phyloP scores from a whole-genome alignment of 1,139 yeast genomes.

The Arxiozyma slooffiae region DNA sequence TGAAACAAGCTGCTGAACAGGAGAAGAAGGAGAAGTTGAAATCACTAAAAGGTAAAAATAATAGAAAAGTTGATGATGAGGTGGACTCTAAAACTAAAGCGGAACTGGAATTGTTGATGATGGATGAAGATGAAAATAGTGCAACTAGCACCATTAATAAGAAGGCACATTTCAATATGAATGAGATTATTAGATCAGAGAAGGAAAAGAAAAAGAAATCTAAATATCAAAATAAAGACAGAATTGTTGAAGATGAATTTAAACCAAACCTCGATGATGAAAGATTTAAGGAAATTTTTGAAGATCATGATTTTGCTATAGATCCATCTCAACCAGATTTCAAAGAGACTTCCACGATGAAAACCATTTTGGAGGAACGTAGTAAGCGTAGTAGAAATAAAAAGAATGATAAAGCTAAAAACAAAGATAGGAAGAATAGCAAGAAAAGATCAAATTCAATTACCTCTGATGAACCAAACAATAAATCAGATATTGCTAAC shows the following conservation, averaged over 20 bases:
- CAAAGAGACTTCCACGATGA: constrained; percentile 82
- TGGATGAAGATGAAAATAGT: constrained; percentile 56
- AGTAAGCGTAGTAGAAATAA: constrained; percentile 38
- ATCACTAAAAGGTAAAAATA: constrained; percentile 19
- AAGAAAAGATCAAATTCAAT: constrained; percentile 8
- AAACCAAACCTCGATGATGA: constrained; percentile 65
- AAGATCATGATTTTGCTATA: constrained; percentile 82
- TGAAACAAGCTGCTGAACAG: constrained; percentile 39
- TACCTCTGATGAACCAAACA: constrained; percentile 5
- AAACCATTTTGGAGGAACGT: constrained; percentile 65
- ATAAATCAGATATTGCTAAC: constrained; percentile 13
- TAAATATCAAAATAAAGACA: constrained; percentile 45
- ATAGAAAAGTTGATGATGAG: constrained; percentile 13
- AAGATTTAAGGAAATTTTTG: constrained; percentile 81
- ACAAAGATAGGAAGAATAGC: not conserved
- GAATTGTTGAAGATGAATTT: constrained; percentile 51
- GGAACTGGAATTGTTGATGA: constrained; percentile 63
- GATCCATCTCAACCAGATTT: constrained; percentile 84
- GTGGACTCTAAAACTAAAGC: constrained; percentile 34
- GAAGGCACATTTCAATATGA: constrained; percentile 64
- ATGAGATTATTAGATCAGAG: constrained; percentile 63
- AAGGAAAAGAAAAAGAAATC: constrained; percentile 44
- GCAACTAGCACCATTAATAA: constrained; percentile 33
- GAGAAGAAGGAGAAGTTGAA: constrained; percentile 32
- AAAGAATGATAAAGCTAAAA: not conserved